Base-by-base conservation (phyloP, 345 rosid species). In the Bruguiera parviflora region DNA sequence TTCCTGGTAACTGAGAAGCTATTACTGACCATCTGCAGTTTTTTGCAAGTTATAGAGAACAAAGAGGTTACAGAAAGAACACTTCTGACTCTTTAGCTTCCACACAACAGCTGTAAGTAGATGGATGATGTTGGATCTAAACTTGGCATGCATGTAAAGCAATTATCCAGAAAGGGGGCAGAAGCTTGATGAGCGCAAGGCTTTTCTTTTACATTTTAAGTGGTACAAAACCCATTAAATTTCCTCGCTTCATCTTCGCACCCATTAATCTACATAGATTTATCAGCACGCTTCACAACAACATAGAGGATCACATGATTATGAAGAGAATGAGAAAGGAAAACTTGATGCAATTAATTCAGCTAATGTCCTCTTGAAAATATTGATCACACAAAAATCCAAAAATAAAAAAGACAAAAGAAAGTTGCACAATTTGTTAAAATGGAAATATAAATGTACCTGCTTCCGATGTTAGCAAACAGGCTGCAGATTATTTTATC, bases 1-100 rank as follows among this genome's bases (percentile, higher is more conserved):
- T 86, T 33, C 97, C 96, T 22, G 94, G 98, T 69, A 90, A 83
- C 71, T 92, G 96, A 84, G 89, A 92, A 65, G 98, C 98, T 72
- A 92, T 92, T 73, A 90, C 88, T 84, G 96, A 91, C 98, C 98
- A 93, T 79, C 98, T 93, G 84, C 78, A 78, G 68, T 15, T 73
- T 76, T 13, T 73, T 75, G 63, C 65, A 71, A 58, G 67, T 29
- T 53, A 19, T 20, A 58, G 59, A 65, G 59, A 47, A 32, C 32
- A 59, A 58, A 27, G 39, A 65, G 49, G 60, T 52, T 73, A 71
- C 65, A 56, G 49, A 72, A 46, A n/a, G 76, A 63, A 15, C 67
- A 67, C 19, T 13, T 13, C 5, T 13, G 51, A 63, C 19, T 22
- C 56, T 5, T 8, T 46, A 56, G 29, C n/a, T 67, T 55, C 31